These are phyloP conservation scores for Coemansia asiatica DNA, from an alignment of 192 early-diverging fungal species.

Conservation along the genomic window DNA sequence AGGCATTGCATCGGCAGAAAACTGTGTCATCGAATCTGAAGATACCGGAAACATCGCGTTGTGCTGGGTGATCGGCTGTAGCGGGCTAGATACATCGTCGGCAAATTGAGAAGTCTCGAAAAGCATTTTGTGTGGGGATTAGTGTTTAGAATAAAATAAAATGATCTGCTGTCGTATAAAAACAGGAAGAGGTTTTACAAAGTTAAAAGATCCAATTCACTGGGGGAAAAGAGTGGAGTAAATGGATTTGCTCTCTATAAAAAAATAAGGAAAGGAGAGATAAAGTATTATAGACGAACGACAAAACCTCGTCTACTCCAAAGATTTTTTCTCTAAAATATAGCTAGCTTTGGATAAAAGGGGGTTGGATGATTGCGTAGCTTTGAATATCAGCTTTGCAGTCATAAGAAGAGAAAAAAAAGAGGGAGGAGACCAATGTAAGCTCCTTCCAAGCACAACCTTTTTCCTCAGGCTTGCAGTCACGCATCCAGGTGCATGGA, in stretches of 20 bases:
- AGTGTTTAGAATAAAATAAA: not conserved
- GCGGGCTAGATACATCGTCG: slow-evolving; percentile 17
- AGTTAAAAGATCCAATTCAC: no score
- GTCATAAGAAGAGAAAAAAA: not conserved
- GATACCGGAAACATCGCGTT: slow-evolving; percentile 17
- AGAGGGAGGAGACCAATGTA: slow-evolving; percentile 5
- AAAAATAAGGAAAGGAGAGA: no score
- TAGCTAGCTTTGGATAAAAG: no score
- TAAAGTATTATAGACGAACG: not conserved
- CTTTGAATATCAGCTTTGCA: no score
- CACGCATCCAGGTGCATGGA: slow-evolving; percentile 20
- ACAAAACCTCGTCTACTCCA: not conserved
- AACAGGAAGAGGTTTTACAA: no score
- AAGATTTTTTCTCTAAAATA: no score
- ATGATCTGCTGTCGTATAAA: no score
- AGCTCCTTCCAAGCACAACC: slow-evolving; percentile 1
- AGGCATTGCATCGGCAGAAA: slow-evolving; percentile 2
- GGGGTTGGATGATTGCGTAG: not conserved
- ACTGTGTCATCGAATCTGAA: slow-evolving; percentile 8
- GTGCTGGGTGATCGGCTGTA: slow-evolving; percentile 4
- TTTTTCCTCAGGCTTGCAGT: slow-evolving; percentile 10
- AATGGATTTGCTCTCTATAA: no score
- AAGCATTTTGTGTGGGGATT: slow-evolving; percentile 11
- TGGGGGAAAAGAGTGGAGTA: no score
- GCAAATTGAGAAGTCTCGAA: slow-evolving; percentile 16